These are phyloP conservation scores for Epichloe sp. DNA, from an alignment of 2,329 filamentous ascomycete genomes.

Conservation along the genomic window DNA sequence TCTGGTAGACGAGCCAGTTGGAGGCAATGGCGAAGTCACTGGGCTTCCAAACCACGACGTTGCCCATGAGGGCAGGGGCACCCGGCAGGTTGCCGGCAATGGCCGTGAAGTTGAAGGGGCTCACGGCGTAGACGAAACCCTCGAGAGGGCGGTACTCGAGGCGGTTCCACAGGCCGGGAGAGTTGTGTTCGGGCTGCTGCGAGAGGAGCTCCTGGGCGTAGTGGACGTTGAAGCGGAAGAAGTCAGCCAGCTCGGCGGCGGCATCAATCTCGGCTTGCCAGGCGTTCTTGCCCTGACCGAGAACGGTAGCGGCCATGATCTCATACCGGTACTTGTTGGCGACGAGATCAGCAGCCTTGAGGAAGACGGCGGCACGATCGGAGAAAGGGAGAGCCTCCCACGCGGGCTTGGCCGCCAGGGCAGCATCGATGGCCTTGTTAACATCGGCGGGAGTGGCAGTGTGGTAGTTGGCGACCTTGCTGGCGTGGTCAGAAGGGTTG, in stretches of 20 bases:
- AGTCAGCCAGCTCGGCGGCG: constrained; percentile 84
- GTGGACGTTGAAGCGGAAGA: constrained; percentile 86
- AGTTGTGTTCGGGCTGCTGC: constrained; percentile 74
- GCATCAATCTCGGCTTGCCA: constrained; percentile 99
- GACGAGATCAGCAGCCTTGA: constrained; percentile 89
- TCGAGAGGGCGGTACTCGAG: constrained; percentile 82
- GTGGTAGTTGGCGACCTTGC: constrained; percentile 70
- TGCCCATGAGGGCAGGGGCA: constrained; percentile 77
- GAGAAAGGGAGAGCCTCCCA: constrained; percentile 89
- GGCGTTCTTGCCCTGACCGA: constrained; percentile 94
- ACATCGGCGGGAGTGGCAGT: constrained; percentile 69
- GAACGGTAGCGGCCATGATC: constrained; percentile 89
- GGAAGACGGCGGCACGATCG: constrained; percentile 83
- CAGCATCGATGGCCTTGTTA: constrained; percentile 65
- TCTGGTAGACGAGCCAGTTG: constrained; percentile 82
- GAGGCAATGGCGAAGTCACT: constrained; percentile 78
- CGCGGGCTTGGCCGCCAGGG: constrained; percentile 68
- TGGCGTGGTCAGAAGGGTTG: constrained; percentile 71
- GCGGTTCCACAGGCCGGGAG: constrained; percentile 79
- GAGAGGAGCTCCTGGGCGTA: constrained; percentile 86
- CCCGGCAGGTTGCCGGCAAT: constrained; percentile 79
- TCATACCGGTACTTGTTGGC: constrained; percentile 90
- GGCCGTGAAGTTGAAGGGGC: constrained; percentile 94
- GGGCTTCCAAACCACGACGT: constrained; percentile 96
- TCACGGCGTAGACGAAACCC: constrained; percentile 89